Base-by-base conservation (phyloP, 2,329 filamentous ascomycete genomes). In the Xylaria sp. region DNA sequence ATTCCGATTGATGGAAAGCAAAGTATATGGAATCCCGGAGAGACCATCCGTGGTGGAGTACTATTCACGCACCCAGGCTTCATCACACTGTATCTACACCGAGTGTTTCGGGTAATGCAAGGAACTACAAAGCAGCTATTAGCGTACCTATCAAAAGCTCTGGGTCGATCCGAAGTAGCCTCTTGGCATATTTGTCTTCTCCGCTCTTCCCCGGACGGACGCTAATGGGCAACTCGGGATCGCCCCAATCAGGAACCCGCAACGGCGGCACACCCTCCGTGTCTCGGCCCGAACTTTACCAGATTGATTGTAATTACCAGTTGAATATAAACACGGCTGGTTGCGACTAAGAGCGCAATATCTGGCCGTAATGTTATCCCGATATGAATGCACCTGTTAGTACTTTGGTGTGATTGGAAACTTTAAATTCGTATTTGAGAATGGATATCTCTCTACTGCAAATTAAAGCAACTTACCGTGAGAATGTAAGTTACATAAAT, bases 1-100 rank as follows among this genome's bases (percentile, higher is more conserved):
- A 58, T 49, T 65, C 44, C 44, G 31, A 72, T 72, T 71, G 70
- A 68, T 67, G 70, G 70, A 72, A 71, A 57, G 63, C 17, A 20
- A 7, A 17, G 46, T 28, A 56, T 40, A 28, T n/a, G 6, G 20
- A 20, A 57, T 57, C 42, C 42, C 23, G 56, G 40, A 23, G 7
- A 33, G 36, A 33, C 10, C 15, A 28, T 51, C 15, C 51, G 28
- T 46, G 10, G 20, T 48, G 57, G 57, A 54, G 38, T 23, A 9
- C 49, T 56, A 23, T 26, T 17, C 49, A 20, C 33, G 9, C 56
- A 51, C 5, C 13, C 44, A 9, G 40, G 13, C 42, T 23, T 33
- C 10, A 36, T 40, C 26, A 53, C 20, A 46, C 17, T 15, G 13
- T 40, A 67, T 40, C 17, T 64, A 59, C 10, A 28, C 57, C 49